Percentiles rank a stretch among this genome's conserved stretches.
phyloP scores from a whole-genome alignment of 192 early-diverging fungal genomes.

The Paraglomus brasilianum region DNA sequence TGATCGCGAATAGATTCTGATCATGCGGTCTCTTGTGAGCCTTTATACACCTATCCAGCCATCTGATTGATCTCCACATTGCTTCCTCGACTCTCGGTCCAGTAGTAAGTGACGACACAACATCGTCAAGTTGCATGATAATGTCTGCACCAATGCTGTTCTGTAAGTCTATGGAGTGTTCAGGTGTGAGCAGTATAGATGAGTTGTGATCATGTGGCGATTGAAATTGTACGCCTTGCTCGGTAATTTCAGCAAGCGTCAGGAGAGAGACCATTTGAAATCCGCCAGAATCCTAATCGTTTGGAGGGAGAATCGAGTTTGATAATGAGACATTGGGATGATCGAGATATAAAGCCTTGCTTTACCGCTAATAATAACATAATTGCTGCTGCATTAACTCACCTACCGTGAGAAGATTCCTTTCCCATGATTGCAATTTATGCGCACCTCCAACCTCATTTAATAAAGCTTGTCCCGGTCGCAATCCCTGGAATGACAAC shows the following conservation, averaged over 20 bases:
- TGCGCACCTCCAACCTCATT: constrained; percentile 75
- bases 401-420: constrained; percentile 69
- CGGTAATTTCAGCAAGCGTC: constrained; percentile 79
- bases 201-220: constrained; percentile 83
- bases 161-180: constrained; percentile 83
- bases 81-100: constrained; percentile 86
- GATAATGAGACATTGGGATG: no score
- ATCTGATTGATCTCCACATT: constrained; percentile 85
- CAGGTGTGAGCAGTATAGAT: constrained; percentile 79
- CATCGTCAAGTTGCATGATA: constrained; percentile 92
- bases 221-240: constrained; percentile 82
- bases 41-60: constrained; percentile 82
- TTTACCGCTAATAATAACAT: no score
- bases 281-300: constrained; percentile 71
- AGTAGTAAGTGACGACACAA: constrained; percentile 77
- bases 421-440: constrained; percentile 77
- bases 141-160: constrained; percentile 87
- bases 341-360: no score
- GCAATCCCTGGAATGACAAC: constrained; percentile 51
- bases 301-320: no score
- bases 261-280: constrained; percentile 92
- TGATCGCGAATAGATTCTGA: constrained; percentile 88
- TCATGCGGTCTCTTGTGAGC: constrained; percentile 67
- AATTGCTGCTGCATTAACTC: no score
- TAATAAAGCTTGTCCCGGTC: constrained; percentile 73